These are phyloP conservation scores for Paratinospora sagittata DNA, from an alignment of 164 flowering plant species.

Conservation along the genomic window DNA sequence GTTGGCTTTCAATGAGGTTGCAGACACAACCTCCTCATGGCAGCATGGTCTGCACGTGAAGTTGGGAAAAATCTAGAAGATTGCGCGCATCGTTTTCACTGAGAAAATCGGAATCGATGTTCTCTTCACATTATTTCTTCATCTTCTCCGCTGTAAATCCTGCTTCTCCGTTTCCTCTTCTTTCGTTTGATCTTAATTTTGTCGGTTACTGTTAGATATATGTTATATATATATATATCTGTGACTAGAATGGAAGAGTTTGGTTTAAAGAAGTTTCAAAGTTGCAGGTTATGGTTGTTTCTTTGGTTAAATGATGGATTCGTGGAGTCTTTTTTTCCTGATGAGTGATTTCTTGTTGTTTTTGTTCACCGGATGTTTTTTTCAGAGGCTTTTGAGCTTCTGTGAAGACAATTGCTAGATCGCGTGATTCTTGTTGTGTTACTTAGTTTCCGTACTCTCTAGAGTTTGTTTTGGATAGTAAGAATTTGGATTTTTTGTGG, in stretches of 20 bases:
- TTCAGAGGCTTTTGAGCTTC: neutral
- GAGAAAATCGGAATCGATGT: neutral
- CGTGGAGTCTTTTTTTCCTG: neutral
- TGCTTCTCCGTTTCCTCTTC: neutral
- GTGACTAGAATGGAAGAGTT: neutral
- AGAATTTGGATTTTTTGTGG: neutral
- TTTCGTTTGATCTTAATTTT: neutral
- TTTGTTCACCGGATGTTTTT: neutral
- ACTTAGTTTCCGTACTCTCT: neutral
- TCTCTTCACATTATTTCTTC: neutral
- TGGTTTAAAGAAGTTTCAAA: neutral
- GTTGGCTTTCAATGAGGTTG: slow-evolving; percentile 3
- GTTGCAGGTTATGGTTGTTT: neutral
- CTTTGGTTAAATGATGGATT: neutral
- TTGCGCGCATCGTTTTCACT: neutral
- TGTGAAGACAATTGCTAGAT: neutral
- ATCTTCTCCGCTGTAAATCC: neutral
- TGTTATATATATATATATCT: neutral
- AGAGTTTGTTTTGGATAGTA: neutral
- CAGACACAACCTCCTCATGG: neutral
- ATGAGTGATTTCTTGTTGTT: neutral
- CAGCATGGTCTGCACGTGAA: neutral
- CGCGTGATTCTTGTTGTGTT: neutral
- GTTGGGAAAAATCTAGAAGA: neutral
- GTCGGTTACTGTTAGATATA: neutral